Conservation (phyloP, 306 rosid genomes). For the Alnus glutinosa region DNA sequence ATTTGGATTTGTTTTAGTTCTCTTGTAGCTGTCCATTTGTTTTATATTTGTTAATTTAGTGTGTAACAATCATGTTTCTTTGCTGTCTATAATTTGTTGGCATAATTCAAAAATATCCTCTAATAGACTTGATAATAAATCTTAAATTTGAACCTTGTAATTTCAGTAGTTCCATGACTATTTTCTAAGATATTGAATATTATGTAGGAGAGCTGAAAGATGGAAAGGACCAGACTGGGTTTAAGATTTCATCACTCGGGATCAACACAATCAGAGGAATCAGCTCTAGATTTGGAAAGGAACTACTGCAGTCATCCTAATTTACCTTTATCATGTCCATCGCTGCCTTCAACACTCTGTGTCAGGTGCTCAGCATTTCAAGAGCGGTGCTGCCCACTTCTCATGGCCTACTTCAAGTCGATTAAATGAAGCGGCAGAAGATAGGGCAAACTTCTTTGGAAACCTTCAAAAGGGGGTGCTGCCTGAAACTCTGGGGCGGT, state of each 20-base stretch:
- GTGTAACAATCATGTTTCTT: slow-evolving; percentile 8
- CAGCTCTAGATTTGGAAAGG: slow-evolving; percentile 79
- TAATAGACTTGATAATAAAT: background rate
- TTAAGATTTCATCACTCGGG: slow-evolving; percentile 69
- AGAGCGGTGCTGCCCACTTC: slow-evolving; percentile 84
- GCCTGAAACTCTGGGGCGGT: slow-evolving; percentile 81
- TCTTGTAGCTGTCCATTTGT: slow-evolving; percentile 11
- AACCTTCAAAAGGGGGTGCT: slow-evolving; percentile 94
- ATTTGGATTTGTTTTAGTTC: slow-evolving; percentile 21
- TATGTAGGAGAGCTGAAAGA: slow-evolving; percentile 69
- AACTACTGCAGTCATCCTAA: slow-evolving; percentile 58
- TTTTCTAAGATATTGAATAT: slow-evolving; percentile 25
- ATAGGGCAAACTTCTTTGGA: slow-evolving; percentile 80
- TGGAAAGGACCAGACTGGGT: slow-evolving; percentile 64
- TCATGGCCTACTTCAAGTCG: slow-evolving; percentile 95
- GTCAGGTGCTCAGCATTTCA: slow-evolving; percentile 77
- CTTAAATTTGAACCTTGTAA: background rate
- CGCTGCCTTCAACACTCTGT: slow-evolving; percentile 70
- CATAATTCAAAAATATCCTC: background rate
- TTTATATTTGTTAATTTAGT: background rate
- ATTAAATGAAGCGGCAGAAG: slow-evolving; percentile 85
- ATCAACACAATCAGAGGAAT: slow-evolving; percentile 84
- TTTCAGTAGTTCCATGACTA: slow-evolving; percentile 8
- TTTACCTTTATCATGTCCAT: slow-evolving; percentile 66
- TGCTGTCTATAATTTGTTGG: slow-evolving; percentile 5